Evolutionary conservation across 257 asterid species (phyloP).

Genomic region (Solanum neorickii): DNA sequence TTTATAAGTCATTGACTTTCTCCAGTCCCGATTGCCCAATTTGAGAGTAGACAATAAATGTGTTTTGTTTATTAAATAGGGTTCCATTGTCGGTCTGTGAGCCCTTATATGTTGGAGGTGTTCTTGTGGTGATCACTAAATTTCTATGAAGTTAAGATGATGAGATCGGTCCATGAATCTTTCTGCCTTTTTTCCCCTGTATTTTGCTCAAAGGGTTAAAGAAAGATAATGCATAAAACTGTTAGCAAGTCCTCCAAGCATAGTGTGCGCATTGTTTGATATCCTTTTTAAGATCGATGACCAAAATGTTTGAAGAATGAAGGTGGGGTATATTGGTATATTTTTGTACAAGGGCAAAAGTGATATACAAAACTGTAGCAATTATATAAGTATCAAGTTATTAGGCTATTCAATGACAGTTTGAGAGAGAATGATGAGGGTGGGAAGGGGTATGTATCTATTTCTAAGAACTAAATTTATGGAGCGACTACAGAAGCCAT

Average conservation of each 20-base stretch:
- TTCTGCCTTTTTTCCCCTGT: too few relatives aligned
- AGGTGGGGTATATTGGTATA: neutral
- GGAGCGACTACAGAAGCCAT: neutral
- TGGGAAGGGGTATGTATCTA: neutral
- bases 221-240: neutral
- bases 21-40: neutral
- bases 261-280: too few relatives aligned
- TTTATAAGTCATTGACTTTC: neutral
- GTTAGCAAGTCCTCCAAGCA: neutral
- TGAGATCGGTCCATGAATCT: neutral
- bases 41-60: neutral
- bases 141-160: neutral
- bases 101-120: neutral
- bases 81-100: too few relatives aligned
- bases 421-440: neutral
- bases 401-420: too few relatives aligned
- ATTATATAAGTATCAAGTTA: neutral
- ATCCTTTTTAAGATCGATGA: too few relatives aligned
- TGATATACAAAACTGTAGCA: too few relatives aligned
- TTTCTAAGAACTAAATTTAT: too few relatives aligned
- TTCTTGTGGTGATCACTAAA: neutral
- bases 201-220: neutral
- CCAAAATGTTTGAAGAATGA: neutral
- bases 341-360: neutral
- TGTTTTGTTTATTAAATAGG: too few relatives aligned